A percentile compares a stretch with the other conserved stretches of the same genome.
Conservation (phyloP, 345 rosid species). For the Eucalyptus victrix region DNA sequence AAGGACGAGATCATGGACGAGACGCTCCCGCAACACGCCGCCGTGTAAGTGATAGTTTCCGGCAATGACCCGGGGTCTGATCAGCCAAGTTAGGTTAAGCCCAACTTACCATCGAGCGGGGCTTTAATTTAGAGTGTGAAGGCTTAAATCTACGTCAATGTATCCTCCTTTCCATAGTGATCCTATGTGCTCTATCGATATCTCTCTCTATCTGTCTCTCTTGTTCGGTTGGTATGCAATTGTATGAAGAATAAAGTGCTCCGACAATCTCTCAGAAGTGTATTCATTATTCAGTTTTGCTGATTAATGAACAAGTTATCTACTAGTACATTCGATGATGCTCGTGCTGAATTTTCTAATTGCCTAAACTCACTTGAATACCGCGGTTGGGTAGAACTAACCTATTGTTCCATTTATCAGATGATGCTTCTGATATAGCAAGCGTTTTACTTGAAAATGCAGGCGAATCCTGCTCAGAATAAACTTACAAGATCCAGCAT, state of each 20-base stretch:
- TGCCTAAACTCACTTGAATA: background rate
- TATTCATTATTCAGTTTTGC: background rate
- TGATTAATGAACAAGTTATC: background rate
- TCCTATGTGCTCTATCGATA: background rate
- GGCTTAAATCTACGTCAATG: background rate
- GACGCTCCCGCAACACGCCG: slow-evolving; percentile 2
- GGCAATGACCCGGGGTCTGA: background rate
- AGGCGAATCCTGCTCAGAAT: too few species aligned
- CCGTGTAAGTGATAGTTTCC: background rate
- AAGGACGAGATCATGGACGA: background rate
- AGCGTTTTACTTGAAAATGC: background rate
- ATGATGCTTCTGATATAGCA: background rate
- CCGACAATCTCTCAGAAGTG: background rate
- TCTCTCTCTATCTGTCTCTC: background rate
- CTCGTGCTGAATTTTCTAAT: background rate
- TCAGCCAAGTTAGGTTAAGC: background rate
- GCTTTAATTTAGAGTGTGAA: background rate
- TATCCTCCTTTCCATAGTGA: background rate
- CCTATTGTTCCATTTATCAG: background rate
- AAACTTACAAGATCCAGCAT: too few species aligned
- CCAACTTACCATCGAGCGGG: background rate
- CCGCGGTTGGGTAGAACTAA: background rate
- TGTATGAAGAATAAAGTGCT: background rate
- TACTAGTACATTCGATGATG: background rate
- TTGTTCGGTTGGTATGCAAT: too few species aligned